phyloP scores from a whole-genome alignment of 106 monocot species.

The Acanthochlamys bracteata region DNA sequence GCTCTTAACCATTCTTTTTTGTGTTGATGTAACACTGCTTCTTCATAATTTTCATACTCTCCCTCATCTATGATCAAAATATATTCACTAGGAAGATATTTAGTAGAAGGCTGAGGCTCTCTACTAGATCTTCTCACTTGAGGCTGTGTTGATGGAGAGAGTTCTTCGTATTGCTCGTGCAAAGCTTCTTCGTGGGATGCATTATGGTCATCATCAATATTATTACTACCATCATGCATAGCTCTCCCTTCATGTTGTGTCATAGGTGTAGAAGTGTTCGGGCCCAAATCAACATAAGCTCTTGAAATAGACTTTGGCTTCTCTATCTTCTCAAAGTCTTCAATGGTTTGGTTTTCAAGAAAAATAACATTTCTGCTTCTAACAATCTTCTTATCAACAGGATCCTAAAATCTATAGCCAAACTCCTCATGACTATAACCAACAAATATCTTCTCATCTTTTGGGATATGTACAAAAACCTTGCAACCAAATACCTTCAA shows the following conservation, averaged over 20 bases:
- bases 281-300: neutral
- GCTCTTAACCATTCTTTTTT: neutral
- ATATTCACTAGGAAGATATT: neutral
- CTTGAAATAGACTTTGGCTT: neutral
- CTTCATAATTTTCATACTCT: neutral
- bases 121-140: neutral
- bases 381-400: constrained; percentile 1
- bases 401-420: constrained; percentile 1
- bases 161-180: neutral
- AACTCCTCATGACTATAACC: constrained; percentile 7
- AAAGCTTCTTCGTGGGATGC: neutral
- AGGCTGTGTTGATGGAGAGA: neutral
- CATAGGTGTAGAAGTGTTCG: neutral
- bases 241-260: neutral
- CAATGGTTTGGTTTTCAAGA: constrained; percentile 2
- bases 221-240: neutral
- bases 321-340: constrained; percentile 2
- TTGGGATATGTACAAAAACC: constrained; percentile 3
- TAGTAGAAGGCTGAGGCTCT: neutral
- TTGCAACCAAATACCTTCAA: constrained; percentile 6
- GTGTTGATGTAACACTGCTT: neutral
- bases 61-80: neutral
- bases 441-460: constrained; percentile 9
- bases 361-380: constrained; percentile 2
- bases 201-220: neutral